Conservation (phyloP, 2,329 filamentous ascomycete species). For the Aspergillus glaucus region DNA sequence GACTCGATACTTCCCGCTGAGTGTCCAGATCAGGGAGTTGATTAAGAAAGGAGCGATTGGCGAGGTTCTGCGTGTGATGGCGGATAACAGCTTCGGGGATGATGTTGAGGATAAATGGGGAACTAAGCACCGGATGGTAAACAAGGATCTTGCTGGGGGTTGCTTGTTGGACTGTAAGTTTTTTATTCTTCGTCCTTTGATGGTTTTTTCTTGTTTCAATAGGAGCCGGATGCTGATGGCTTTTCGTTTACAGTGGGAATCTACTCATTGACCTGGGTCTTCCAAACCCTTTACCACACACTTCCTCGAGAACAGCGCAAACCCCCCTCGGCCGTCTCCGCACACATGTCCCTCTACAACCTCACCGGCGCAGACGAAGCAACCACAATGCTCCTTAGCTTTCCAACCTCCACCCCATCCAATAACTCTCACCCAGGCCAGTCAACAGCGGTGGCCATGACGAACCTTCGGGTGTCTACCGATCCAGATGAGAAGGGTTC, state of each 20-base stretch:
- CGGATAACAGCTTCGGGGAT: constrained; percentile 58
- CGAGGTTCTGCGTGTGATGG: constrained; percentile 50
- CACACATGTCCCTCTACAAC: constrained; percentile 65
- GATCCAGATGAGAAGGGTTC: constrained; percentile 57
- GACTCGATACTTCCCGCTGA: constrained; percentile 83
- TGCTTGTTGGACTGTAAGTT: constrained; percentile 63
- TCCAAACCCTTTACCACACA: constrained; percentile 79
- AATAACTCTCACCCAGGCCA: constrained; percentile 37
- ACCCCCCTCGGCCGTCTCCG: constrained; percentile 57
- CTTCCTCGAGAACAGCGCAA: constrained; percentile 60
- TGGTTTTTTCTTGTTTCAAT: neutral
- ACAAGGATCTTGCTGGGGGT: constrained; percentile 74
- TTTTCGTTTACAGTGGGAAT: constrained; percentile 56
- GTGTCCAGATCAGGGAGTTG: constrained; percentile 55
- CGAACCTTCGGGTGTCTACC: constrained; percentile 56
- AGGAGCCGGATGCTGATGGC: neutral
- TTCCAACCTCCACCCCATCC: constrained; percentile 52
- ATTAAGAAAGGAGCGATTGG: constrained; percentile 58
- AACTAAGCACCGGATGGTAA: constrained; percentile 70
- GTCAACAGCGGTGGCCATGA: constrained; percentile 67
- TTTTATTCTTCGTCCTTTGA: neutral
- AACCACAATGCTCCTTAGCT: constrained; percentile 70
- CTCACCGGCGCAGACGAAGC: constrained; percentile 69
- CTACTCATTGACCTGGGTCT: constrained; percentile 85
- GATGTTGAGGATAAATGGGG: constrained; percentile 55